These are phyloP conservation scores for Polygonum maritimum DNA, from an alignment of 148 eudicot genomes.

Conservation along the genomic window DNA sequence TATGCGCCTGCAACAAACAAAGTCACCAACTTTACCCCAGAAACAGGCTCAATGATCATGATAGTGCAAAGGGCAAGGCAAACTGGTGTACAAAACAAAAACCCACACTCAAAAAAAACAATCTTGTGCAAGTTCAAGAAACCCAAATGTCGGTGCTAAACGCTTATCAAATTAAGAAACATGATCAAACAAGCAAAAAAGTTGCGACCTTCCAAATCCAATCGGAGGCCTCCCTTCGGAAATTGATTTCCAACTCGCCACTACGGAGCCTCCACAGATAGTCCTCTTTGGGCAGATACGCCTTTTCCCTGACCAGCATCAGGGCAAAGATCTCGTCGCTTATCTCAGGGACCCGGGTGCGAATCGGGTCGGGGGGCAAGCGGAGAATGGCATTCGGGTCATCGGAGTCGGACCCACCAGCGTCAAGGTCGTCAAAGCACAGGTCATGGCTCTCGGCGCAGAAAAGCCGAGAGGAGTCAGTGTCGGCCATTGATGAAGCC, in stretches of 20 bases:
- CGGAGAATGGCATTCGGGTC: slow-evolving; percentile 6
- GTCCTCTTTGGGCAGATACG: slow-evolving; percentile 47
- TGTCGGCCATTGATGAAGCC: slow-evolving; percentile 37
- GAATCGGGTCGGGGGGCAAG: slow-evolving; percentile 33
- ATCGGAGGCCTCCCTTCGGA: slow-evolving; percentile 56
- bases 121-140: too few relatives aligned
- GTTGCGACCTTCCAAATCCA: slow-evolving; percentile 76
- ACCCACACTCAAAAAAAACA: too few relatives aligned
- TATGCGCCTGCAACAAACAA: slow-evolving; percentile 46
- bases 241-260: slow-evolving; percentile 43
- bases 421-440: slow-evolving; percentile 44
- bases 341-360: slow-evolving; percentile 12
- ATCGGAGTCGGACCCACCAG: slow-evolving; percentile 2
- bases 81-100: too few relatives aligned
- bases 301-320: slow-evolving; percentile 45
- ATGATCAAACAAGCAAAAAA: background rate
- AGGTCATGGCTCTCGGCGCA: slow-evolving; percentile 39
- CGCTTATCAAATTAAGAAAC: slow-evolving; percentile 1
- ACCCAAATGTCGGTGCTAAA: too few relatives aligned
- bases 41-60: too few relatives aligned
- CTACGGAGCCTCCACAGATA: slow-evolving; percentile 50
- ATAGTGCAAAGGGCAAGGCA: too few relatives aligned
- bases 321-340: slow-evolving; percentile 42
- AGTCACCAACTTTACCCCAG: too few relatives aligned
- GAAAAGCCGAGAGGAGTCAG: slow-evolving; percentile 28